These are phyloP conservation scores for Naganishia liquefaciens DNA, from an alignment of 1,284 basidiomycete species.

Conservation along the genomic window DNA sequence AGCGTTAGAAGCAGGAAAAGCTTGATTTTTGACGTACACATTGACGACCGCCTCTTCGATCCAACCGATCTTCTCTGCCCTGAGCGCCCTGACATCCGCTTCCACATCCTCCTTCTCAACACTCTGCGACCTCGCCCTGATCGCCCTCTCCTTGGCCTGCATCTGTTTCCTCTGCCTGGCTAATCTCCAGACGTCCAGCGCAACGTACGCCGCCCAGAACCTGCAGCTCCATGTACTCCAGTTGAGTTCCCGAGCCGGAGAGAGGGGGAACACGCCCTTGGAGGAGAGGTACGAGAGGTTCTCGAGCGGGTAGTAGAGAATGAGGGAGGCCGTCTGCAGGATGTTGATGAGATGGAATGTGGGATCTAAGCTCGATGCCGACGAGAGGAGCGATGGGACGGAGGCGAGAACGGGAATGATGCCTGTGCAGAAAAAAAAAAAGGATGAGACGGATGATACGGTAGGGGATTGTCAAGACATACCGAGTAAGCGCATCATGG, in stretches of 20 bases:
- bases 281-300: slow-evolving; percentile 47
- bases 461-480: slow-evolving; percentile 29
- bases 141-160: slow-evolving; percentile 6
- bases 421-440: slow-evolving; percentile 15
- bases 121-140: slow-evolving; percentile 38
- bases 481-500: slow-evolving; percentile 52
- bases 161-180: slow-evolving; percentile 13
- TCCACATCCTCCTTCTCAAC: slow-evolving; percentile 39
- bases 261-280: slow-evolving; percentile 47
- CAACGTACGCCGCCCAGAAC: slow-evolving; percentile 45
- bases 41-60: slow-evolving; percentile 14
- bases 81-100: slow-evolving; percentile 6
- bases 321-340: slow-evolving; percentile 45
- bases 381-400: slow-evolving; percentile 21
- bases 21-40: not conserved
- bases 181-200: slow-evolving; percentile 26
- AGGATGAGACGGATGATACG: not conserved
- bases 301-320: slow-evolving; percentile 50
- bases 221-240: slow-evolving; percentile 45
- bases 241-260: slow-evolving; percentile 34
- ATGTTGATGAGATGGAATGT: slow-evolving; percentile 37
- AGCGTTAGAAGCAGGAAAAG: not conserved
- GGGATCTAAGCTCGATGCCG: slow-evolving; percentile 1
- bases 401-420: slow-evolving; percentile 32
- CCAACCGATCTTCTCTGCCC: slow-evolving; percentile 2